A percentile compares a stretch with the other conserved stretches of the same genome.
Evolutionary conservation across 768 basidiomycete species (phyloP).

Genomic region (Suillus clintonianus): DNA sequence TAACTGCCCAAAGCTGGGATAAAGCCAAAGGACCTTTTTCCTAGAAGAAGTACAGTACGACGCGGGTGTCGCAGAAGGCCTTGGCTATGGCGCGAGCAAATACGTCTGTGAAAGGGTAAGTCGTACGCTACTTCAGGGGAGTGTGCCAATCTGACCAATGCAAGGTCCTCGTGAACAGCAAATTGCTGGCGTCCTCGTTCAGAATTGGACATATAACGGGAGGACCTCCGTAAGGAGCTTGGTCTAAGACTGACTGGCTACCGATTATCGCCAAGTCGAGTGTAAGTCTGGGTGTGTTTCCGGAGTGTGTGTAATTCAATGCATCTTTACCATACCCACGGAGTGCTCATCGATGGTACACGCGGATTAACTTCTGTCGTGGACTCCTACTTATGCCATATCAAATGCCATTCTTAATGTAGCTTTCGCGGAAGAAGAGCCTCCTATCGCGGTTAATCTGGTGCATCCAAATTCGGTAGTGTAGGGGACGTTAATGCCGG

Average conservation of each 20-base stretch:
- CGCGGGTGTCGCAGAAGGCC: slow-evolving; percentile 28
- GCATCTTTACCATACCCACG: background rate
- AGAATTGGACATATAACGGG: slow-evolving; percentile 21
- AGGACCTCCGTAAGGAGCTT: slow-evolving; percentile 21
- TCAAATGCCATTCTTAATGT: slow-evolving; percentile 21
- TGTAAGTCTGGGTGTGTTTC: slow-evolving; percentile 25
- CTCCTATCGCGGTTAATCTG: slow-evolving; percentile 20
- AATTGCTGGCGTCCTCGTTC: slow-evolving; percentile 27
- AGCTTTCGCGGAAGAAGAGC: slow-evolving; percentile 2
- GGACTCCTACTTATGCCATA: slow-evolving; percentile 21
- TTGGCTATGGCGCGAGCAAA: slow-evolving; percentile 37
- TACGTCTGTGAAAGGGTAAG: slow-evolving; percentile 1
- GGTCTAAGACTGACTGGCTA: slow-evolving; percentile 35
- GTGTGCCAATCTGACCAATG: slow-evolving; percentile 13
- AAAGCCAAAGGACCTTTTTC: slow-evolving; percentile 14
- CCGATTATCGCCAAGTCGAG: slow-evolving; percentile 33
- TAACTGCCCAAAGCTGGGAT: slow-evolving; percentile 14
- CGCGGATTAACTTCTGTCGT: slow-evolving; percentile 14
- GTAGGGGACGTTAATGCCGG: slow-evolving; percentile 18
- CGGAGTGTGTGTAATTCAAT: slow-evolving; percentile 29
- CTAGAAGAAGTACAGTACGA: slow-evolving; percentile 28
- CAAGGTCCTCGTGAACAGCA: slow-evolving; percentile 21
- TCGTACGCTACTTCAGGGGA: background rate
- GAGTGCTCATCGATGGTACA: background rate
- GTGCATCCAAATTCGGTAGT: slow-evolving; percentile 25